Conservation (phyloP, 768 basidiomycete genomes). For the Leucocoprinus sp. region DNA sequence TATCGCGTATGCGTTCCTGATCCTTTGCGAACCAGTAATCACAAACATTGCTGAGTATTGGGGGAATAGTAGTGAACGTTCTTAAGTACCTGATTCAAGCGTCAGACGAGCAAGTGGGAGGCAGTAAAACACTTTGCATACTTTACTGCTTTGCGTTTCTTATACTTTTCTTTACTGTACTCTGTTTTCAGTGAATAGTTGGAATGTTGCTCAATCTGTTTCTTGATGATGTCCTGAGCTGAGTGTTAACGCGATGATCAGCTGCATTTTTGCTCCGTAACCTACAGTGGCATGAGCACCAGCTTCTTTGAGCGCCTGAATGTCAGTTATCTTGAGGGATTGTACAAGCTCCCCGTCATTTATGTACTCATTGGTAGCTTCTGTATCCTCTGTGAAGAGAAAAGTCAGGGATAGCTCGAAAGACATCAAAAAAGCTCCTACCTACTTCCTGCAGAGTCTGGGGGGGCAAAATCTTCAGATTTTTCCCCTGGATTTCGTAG, state of each 20-base stretch:
- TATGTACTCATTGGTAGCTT: constrained; percentile 94
- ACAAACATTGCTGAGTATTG: constrained; percentile 80
- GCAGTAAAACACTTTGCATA: constrained; percentile 27
- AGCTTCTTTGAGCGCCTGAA: constrained; percentile 72
- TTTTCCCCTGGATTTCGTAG: constrained; percentile 76
- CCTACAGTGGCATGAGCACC: constrained; percentile 72
- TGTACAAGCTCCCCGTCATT: constrained; percentile 82
- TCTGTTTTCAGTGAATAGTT: constrained; percentile 93
- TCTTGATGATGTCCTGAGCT: constrained; percentile 87
- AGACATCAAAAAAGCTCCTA: constrained; percentile 27
- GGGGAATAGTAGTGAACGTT: constrained; percentile 79
- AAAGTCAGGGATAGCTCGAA: constrained; percentile 1
- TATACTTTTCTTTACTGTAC: constrained; percentile 98
- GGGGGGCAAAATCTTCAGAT: constrained; percentile 53
- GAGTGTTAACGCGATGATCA: constrained; percentile 9
- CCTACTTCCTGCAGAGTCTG: constrained; percentile 73
- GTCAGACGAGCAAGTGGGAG: constrained; percentile 4
- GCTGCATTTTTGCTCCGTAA: constrained; percentile 2
- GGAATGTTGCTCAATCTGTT: constrained; percentile 88
- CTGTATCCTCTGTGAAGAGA: constrained; percentile 73
- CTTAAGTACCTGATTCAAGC: constrained; percentile 64
- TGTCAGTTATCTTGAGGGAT: constrained; percentile 76
- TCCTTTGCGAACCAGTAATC: constrained; percentile 87
- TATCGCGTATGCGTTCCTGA: constrained; percentile 69
- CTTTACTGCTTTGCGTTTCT: constrained; percentile 96